A percentile compares a stretch with the other conserved stretches of the same genome.
phyloP scores from a whole-genome alignment of 768 basidiomycete genomes.

The Cyclocybe cylindracea region DNA sequence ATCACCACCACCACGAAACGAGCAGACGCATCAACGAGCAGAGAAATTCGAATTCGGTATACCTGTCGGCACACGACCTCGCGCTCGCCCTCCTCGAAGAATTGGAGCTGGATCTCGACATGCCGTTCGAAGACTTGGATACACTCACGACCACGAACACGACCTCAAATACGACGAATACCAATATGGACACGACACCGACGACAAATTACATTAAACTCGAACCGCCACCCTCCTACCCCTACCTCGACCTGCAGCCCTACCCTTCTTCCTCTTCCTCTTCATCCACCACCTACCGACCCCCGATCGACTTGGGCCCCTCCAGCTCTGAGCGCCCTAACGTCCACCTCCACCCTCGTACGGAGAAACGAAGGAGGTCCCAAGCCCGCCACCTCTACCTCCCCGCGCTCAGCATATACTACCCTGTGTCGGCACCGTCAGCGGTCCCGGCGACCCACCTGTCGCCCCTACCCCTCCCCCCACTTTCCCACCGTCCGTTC shows the following conservation, averaged over 20 bases:
- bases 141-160: background rate
- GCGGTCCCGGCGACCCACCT: no score
- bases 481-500: constrained; percentile 2
- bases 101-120: constrained; percentile 30
- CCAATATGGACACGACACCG: constrained; percentile 4
- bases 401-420: constrained; percentile 31
- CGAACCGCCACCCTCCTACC: constrained; percentile 22
- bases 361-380: no score
- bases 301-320: background rate
- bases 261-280: background rate
- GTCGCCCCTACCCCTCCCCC: constrained; percentile 7
- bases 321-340: background rate
- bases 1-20: constrained; percentile 29
- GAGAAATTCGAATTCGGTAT: constrained; percentile 40
- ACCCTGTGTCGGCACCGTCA: constrained; percentile 10
- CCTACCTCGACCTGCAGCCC: constrained; percentile 12
- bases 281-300: constrained; percentile 11
- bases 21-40: no score
- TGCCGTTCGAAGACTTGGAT: no score
- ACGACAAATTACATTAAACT: constrained; percentile 34
- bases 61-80: constrained; percentile 58
- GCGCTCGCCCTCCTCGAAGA: constrained; percentile 62
- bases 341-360: no score
- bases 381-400: constrained; percentile 19
- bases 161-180: background rate